phyloP scores from a whole-genome alignment of 2,329 filamentous ascomycete genomes.

The Ilyonectria mors-panacis region DNA sequence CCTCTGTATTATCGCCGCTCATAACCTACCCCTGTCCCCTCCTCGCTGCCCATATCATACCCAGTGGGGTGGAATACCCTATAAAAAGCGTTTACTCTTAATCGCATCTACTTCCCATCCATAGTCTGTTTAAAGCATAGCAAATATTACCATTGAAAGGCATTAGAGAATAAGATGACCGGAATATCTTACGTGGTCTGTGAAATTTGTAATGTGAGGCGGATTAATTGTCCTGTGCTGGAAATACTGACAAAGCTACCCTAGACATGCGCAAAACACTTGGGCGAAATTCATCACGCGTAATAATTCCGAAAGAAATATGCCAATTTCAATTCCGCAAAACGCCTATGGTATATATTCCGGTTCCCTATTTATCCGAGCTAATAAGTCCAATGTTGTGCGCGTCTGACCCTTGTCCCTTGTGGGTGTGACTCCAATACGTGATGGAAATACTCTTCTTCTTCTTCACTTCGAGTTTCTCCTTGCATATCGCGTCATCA shows the following conservation, averaged over 20 bases:
- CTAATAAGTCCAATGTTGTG: neutral
- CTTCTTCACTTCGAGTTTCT: slow-evolving; percentile 32
- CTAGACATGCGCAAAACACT: neutral
- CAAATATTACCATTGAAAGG: neutral
- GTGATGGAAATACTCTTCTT: slow-evolving; percentile 46
- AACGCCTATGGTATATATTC: neutral
- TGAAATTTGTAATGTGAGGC: no score
- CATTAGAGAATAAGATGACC: neutral
- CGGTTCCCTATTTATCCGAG: neutral
- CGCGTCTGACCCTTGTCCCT: slow-evolving; percentile 8
- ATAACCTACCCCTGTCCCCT: no score
- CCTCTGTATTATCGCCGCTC: no score
- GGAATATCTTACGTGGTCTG: no score
- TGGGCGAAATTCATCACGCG: no score
- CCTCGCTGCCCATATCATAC: no score
- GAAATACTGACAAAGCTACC: neutral
- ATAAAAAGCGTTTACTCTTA: neutral
- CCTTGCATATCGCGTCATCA: slow-evolving; percentile 40
- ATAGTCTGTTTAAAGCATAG: neutral
- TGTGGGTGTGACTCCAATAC: slow-evolving; percentile 49
- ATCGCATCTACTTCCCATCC: neutral
- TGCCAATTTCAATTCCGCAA: neutral
- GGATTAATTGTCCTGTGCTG: no score
- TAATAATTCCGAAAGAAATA: no score
- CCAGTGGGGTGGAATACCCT: no score